These are phyloP conservation scores for Tetrahymena malaccensis DNA, from an alignment of 73 alveolate genomes.

Conservation along the genomic window DNA sequence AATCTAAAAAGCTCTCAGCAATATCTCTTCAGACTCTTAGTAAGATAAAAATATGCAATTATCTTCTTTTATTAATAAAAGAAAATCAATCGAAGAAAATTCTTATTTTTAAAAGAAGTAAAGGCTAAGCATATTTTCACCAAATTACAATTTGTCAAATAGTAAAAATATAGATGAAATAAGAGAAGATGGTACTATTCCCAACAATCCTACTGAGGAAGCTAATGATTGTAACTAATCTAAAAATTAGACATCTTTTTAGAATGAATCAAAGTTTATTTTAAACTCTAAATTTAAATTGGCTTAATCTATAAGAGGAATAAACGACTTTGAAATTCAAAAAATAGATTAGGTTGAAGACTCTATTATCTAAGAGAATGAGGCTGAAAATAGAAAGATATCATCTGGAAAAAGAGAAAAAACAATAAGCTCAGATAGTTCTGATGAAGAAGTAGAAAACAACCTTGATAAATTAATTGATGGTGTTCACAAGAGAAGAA, in stretches of 20 bases:
- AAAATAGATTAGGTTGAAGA: neutral
- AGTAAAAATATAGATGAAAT: neutral
- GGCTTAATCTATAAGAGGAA: neutral
- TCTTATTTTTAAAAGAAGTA: neutral
- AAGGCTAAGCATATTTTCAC: neutral
- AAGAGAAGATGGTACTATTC: too few relatives aligned
- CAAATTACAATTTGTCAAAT: neutral
- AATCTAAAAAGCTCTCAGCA: neutral
- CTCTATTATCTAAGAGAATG: neutral
- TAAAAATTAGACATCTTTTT: too few relatives aligned
- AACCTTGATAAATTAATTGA: neutral
- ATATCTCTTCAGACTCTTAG: neutral
- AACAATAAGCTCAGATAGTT: neutral
- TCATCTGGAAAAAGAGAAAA: neutral
- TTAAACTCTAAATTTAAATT: too few relatives aligned
- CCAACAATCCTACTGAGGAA: too few relatives aligned
- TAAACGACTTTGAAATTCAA: neutral
- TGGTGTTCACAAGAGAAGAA: neutral
- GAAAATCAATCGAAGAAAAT: neutral
- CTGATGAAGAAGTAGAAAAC: neutral
- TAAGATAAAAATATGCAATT: too few relatives aligned
- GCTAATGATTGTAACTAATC: too few relatives aligned
- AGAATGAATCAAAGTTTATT: neutral
- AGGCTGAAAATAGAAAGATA: neutral
- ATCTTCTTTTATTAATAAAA: neutral